Evolutionary conservation across 2,329 filamentous ascomycete species (phyloP).

Genomic region (Metarhizium sp.): DNA sequence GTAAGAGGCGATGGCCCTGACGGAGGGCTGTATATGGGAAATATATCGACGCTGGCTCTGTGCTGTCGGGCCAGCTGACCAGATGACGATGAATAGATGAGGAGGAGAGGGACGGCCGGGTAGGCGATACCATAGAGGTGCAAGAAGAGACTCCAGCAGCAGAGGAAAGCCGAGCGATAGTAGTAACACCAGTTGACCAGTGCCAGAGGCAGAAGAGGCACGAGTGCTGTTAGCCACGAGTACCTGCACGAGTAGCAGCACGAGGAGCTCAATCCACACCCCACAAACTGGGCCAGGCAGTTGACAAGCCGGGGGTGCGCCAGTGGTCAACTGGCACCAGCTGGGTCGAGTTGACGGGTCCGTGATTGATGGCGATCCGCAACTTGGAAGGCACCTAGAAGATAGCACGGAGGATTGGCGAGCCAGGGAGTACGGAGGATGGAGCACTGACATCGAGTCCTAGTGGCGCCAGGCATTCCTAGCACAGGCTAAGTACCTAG

Average conservation of each 20-base stretch:
- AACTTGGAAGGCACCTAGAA: neutral
- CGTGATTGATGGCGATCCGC: neutral
- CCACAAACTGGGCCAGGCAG: conserved; percentile 1
- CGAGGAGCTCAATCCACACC: neutral
- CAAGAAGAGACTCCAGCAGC: neutral
- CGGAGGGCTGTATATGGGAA: neutral
- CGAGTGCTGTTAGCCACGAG: neutral
- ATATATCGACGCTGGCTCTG: neutral
- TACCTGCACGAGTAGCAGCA: neutral
- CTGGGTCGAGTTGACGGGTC: too few species aligned
- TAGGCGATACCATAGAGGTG: neutral
- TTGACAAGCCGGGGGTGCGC: conserved; percentile 3
- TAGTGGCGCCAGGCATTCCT: too few species aligned
- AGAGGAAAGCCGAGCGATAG: neutral
- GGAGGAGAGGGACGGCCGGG: neutral
- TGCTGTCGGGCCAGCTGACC: neutral
- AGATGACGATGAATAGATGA: neutral
- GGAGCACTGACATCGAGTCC: too few species aligned
- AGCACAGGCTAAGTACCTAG: too few species aligned
- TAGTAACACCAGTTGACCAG: neutral
- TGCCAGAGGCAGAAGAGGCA: neutral
- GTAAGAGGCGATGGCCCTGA: neutral
- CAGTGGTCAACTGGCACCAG: too few species aligned
- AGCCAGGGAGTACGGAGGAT: neutral
- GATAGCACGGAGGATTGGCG: neutral